Evolutionary conservation across 768 basidiomycete species (phyloP).

Genomic region (Exsudoporus frostii): DNA sequence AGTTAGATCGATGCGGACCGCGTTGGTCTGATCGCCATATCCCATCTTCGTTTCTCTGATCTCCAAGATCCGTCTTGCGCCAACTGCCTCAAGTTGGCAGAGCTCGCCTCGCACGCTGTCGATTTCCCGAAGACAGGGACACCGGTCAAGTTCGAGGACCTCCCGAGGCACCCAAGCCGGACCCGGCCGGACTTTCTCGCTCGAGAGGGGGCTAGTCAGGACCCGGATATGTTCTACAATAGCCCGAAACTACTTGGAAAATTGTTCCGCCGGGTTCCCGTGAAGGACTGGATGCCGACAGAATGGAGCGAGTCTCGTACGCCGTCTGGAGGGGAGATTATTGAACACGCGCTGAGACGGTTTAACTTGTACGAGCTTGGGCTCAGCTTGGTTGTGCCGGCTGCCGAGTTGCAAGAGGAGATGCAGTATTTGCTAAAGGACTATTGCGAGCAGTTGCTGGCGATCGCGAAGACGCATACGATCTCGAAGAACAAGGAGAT

Average conservation of each 20-base stretch:
- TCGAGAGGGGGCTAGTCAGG: slow-evolving; percentile 35
- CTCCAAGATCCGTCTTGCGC: slow-evolving; percentile 31
- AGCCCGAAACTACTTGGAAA: slow-evolving; percentile 43
- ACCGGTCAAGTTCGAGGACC: slow-evolving; percentile 33
- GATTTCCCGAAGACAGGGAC: slow-evolving; percentile 47
- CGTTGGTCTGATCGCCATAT: slow-evolving; percentile 40
- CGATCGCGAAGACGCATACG: slow-evolving; percentile 37
- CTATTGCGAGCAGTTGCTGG: slow-evolving; percentile 33
- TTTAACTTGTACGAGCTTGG: slow-evolving; percentile 33
- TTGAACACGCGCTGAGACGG: slow-evolving; percentile 26
- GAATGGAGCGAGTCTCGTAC: slow-evolving; percentile 15
- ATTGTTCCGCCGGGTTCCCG: slow-evolving; percentile 44
- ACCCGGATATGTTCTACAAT: slow-evolving; percentile 32
- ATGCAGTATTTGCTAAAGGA: slow-evolving; percentile 37
- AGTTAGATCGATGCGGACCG: slow-evolving; percentile 37
- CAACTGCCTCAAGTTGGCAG: slow-evolving; percentile 41
- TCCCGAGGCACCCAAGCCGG: slow-evolving; percentile 31
- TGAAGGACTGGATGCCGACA: slow-evolving; percentile 31
- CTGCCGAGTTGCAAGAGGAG: slow-evolving; percentile 32
- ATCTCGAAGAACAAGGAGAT: slow-evolving; percentile 35
- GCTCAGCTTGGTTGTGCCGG: slow-evolving; percentile 22
- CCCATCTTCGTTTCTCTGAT: slow-evolving; percentile 45
- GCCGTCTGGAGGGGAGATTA: slow-evolving; percentile 27
- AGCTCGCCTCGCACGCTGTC: slow-evolving; percentile 45
- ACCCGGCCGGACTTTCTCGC: slow-evolving; percentile 43